These are phyloP conservation scores for thale cress (Arabidopsis thaliana) DNA, from an alignment of 345 rosid genomes.

Conservation along the genomic window TAIR10.1 NC_003070.9:19093001-19093500, in stretches of 20 bases:
- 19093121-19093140: neutral
- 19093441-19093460: too few relatives aligned
- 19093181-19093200: neutral
- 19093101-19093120: neutral
- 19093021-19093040: neutral
- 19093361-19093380: too few relatives aligned
- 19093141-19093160: neutral
- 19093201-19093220: neutral
- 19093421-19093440: too few relatives aligned
- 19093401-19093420: too few relatives aligned
- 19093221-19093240: constrained; percentile 11
- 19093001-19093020: neutral
- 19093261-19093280: neutral
- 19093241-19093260: neutral
- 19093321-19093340: too few relatives aligned
- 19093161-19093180: neutral
- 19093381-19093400: too few relatives aligned
- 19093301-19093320: neutral
- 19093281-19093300: neutral
- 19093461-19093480: too few relatives aligned
- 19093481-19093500: too few relatives aligned
- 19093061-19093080: neutral
- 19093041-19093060: neutral
- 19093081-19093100: neutral
- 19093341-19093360: too few relatives aligned